Base-by-base conservation (phyloP, 352 stramenopile genomes). In the Phytophthora gonapodyides region DNA sequence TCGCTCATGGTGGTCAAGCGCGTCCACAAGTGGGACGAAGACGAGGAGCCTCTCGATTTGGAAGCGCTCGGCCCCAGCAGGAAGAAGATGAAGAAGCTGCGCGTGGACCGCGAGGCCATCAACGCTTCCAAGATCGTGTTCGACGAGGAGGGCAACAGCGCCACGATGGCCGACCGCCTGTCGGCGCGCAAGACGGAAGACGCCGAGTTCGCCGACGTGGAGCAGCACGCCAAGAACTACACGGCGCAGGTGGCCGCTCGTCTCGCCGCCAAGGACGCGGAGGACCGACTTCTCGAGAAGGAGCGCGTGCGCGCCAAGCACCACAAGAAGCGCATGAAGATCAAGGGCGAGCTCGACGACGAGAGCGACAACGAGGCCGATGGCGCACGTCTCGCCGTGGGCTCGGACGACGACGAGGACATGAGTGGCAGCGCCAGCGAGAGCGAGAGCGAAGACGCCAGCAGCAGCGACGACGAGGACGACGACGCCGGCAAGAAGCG, bases 1-100 rank as follows among this genome's bases (percentile, higher is more conserved):
- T 86, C 95, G 37, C 67, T 98, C 2, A 89, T 98, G 72, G 84
- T 98, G 17, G 89, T 98, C 34, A 98, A 98, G 72, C 80, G 85
- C 49, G 80, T 83, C 31, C 91, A 98, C 73, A 81, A 94, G 31
- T 97, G 85, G 78, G 78, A 80, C 41, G 67, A 84, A 17, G 68
- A 87, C 19, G 66, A 87, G 3, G 75, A 86, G 30, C 57, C 68
- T 10, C 61, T 89, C 8, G 72, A 91, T 53, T 36, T 94, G 44
- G 77, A 90, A n/a, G 78, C 83, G 33, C 42, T 68, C 17, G 59
- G 27, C 0, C 71, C 78, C 30, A 86, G 73, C 40, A 84, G 81
- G 71, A 82, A 87, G 58, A 95, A 97, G 63, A 89, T 91, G 66
- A 97, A 97, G 70, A 86, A 97, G 82, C 75, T 94, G 67, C 73